Evolutionary conservation across 1,284 basidiomycete genomes (phyloP), one percentile per base, ranked within the genome.

Genomic region (Fomes fomentarius): DNA sequence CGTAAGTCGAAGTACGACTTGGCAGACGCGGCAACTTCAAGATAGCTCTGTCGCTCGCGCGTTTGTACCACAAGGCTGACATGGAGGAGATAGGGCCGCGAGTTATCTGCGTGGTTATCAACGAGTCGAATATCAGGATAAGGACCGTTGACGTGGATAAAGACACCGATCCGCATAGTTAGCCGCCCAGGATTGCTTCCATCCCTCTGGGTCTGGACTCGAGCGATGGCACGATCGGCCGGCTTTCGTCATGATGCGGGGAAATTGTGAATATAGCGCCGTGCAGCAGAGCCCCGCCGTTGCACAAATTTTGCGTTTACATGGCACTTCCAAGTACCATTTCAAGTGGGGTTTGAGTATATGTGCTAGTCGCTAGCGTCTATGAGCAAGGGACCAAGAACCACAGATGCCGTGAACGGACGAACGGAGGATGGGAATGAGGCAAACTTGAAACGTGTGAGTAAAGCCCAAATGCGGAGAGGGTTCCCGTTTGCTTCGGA

Each of bases 211-310:
- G 50, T 31, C 53, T 52, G 43, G 53, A 39, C 57, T 34, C 30
- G 19, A 26, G 31, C 39, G 25, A 52, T 52, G 47, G 58, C 55
- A 38, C 26, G 50, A 50, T 57, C 55, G 43, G 45, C 26, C 50
- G 50, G 44, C 50, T 30, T 53, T 55, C 59, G 59, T 61, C 59
- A 61, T 61, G 59, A 61, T 60, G 58, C 50, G 58, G 58, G 55
- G 58, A 55, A 60, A 57, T 61, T 50, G 53, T 30, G 24, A 41
- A 55, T 38, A 45, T 37, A 17, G 12, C 38, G 8, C 19, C 11
- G 1, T 2, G 15, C 17, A 17, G 8, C 7, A n/a, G 37, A 42
- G 46, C 21, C 9, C 25, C 19, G 38, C 43, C 35, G 37, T 42
- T 30, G 7, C 7, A 30, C 28, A 6, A 12, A 6, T 6, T 30